Conservation (phyloP, 2,329 filamentous ascomycete species). For the Colletotrichum chrysophilum region DNA sequence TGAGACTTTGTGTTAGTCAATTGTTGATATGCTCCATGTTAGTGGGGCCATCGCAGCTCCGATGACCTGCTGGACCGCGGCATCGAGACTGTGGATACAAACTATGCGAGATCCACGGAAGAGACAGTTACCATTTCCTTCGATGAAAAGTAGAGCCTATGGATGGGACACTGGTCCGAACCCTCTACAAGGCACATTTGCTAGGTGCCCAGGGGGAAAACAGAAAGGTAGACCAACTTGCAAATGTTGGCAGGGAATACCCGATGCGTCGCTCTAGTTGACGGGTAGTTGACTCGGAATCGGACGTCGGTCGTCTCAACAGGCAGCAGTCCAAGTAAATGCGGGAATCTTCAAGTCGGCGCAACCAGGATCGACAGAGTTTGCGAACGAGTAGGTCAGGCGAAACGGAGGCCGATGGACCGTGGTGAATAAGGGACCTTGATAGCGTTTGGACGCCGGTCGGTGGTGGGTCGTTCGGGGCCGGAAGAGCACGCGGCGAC, state of each 20-base stretch:
- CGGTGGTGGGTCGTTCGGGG: conserved; percentile 18
- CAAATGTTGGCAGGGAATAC: neutral
- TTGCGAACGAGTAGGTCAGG: neutral
- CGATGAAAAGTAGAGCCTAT: neutral
- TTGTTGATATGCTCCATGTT: neutral
- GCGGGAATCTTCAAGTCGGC: neutral
- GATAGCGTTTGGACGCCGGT: neutral
- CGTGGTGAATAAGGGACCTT: neutral
- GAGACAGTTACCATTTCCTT: neutral
- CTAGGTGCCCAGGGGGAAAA: neutral
- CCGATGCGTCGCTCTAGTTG: neutral
- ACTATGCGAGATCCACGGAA: neutral
- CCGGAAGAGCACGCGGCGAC: neutral
- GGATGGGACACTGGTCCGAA: neutral
- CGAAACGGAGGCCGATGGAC: neutral
- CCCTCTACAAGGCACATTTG: neutral
- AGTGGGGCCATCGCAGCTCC: neutral
- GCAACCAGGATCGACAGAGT: neutral
- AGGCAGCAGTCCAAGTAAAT: neutral
- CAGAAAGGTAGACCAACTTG: neutral
- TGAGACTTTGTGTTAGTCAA: neutral
- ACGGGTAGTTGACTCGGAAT: neutral
- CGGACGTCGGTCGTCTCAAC: neutral
- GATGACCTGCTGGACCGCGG: neutral
- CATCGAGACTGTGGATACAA: neutral